Conservation (phyloP, 2,329 filamentous ascomycete species). For the Mollisia scopiformis region DNA sequence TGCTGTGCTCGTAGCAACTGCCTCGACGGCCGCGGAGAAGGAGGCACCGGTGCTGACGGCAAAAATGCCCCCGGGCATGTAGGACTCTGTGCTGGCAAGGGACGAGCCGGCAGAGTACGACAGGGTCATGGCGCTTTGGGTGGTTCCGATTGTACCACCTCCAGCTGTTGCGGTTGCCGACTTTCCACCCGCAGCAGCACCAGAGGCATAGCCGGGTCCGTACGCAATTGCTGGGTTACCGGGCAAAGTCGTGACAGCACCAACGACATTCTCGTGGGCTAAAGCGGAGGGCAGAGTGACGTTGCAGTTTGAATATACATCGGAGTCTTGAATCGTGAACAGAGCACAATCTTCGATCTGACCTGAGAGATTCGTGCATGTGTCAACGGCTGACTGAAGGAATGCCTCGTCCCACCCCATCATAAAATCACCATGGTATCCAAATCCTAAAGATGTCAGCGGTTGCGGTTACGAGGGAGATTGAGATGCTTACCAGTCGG, state of each 20-base stretch:
- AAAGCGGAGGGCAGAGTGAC: slow-evolving; percentile 63
- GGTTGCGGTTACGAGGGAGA: not conserved
- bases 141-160: not conserved
- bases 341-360: slow-evolving; percentile 72
- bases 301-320: slow-evolving; percentile 59
- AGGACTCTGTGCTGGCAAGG: slow-evolving; percentile 23
- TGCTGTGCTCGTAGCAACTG: not conserved
- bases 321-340: slow-evolving; percentile 69
- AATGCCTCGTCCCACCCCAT: slow-evolving; percentile 74
- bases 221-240: slow-evolving; percentile 58
- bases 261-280: slow-evolving; percentile 59
- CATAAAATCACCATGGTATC: slow-evolving; percentile 82
- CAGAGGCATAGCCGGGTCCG: slow-evolving; percentile 45
- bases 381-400: slow-evolving; percentile 72
- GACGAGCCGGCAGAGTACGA: slow-evolving; percentile 32
- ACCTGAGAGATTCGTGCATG: slow-evolving; percentile 74
- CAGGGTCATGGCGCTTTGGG: slow-evolving; percentile 31
- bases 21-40: not conserved
- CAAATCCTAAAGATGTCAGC: slow-evolving; percentile 56
- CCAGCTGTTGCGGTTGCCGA: slow-evolving; percentile 19
- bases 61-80: slow-evolving; percentile 39
- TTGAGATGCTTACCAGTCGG: slow-evolving; percentile 58
- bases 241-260: slow-evolving; percentile 61
- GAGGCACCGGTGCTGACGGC: slow-evolving; percentile 6
- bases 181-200: slow-evolving; percentile 14